Evolutionary conservation across 2,329 filamentous ascomycete genomes (phyloP), one percentile per base, ranked within the genome.

Genomic region (Clarireedia hainanense): DNA sequence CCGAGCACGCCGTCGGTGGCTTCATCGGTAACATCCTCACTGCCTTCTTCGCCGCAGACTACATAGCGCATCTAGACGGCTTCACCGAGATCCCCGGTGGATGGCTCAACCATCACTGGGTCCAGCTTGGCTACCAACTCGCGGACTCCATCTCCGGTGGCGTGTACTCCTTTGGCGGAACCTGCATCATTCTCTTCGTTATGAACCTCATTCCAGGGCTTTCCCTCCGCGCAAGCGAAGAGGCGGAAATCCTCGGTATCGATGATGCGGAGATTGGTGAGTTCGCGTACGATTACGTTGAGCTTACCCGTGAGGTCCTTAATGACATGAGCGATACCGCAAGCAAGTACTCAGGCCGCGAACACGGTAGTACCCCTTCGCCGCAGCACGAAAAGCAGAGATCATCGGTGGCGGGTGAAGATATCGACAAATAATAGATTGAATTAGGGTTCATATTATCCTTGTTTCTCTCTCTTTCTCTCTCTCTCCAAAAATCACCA

Each of bases 201-300:
- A 84, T 92, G 74, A 91, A 91, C 70, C 77, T 90, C 61, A 78
- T 94, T 26, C 88, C 90, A 0, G 85, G 86, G 12, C 76, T 95
- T 40, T 81, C 81, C 56, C 82, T 95, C 46, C 87, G 90, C 50
- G 85, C 84, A 0, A 78, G 75, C 14, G 85, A 89, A 63, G 86
- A 94, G 60, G 86, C 89, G 39, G 90, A 95, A 71, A 84, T 91
- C 51, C 75, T 90, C 43, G 90, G 90, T 62, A 91, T 95, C 58
- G 90, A 95, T 66, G 91, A 95, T 65, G 85, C 88, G 24, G 90
- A 96, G 72, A 89, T 95, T 67, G 91, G 91, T 69, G 91, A 95
- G 74, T 95, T 94, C 69, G 91, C 89, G n/a, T 95, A 95, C 70
- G 91, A 95, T 71, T 95, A 95, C 40, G 67, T 95, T 62, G 90